phyloP scores from a whole-genome alignment of 768 basidiomycete genomes.

The Mycena olivaceomarginata region DNA sequence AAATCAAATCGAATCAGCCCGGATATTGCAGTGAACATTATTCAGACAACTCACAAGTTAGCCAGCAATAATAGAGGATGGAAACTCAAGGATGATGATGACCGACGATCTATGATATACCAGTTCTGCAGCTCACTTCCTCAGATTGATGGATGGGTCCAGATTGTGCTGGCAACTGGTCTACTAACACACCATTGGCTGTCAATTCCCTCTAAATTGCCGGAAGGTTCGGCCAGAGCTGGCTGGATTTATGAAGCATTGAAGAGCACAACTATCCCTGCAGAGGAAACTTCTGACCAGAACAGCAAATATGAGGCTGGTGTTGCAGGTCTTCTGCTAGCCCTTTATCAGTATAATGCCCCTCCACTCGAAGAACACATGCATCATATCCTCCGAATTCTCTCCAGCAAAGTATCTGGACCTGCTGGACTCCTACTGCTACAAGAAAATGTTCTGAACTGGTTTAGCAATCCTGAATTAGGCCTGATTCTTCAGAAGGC shows the following conservation, averaged over 20 bases:
- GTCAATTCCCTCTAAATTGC: background rate
- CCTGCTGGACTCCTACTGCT: background rate
- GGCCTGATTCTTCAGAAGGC: background rate
- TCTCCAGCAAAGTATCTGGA: background rate
- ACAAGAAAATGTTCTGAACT: background rate
- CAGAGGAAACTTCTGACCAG: background rate
- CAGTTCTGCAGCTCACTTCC: slow-evolving; percentile 5
- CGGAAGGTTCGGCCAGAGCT: background rate
- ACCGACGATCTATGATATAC: background rate
- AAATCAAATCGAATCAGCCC: background rate
- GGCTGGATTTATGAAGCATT: background rate
- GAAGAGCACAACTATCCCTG: background rate
- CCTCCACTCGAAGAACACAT: background rate
- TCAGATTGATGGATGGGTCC: background rate
- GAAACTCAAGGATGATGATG: background rate
- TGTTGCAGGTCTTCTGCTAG: background rate
- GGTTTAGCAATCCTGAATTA: background rate
- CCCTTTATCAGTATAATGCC: background rate
- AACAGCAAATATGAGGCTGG: background rate
- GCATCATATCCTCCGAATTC: background rate
- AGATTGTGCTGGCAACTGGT: slow-evolving; percentile 3
- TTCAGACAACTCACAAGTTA: background rate
- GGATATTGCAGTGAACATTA: background rate
- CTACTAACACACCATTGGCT: background rate
- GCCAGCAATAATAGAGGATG: background rate